Percentiles rank a stretch among this genome's conserved stretches.
These are phyloP conservation scores for Epichloe festucae DNA, from an alignment of 2,329 filamentous ascomycete genomes.

Conservation along the genomic window DNA sequence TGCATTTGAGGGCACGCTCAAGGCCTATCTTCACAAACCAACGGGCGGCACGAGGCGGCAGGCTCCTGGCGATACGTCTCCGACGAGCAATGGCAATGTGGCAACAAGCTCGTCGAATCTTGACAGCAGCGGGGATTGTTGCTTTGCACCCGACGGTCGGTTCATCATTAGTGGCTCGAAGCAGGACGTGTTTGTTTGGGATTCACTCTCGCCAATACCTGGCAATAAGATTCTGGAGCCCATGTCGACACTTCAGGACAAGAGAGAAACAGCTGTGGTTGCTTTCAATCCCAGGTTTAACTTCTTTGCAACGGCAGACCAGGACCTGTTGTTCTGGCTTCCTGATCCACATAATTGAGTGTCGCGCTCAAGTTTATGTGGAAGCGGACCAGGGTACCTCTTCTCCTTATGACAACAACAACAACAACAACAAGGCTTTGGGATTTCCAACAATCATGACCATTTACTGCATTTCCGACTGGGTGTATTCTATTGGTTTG, in stretches of 20 bases:
- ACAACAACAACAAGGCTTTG: not conserved
- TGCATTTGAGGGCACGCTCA: conserved; percentile 72
- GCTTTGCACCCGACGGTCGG: conserved; percentile 79
- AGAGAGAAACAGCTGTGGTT: conserved; percentile 58
- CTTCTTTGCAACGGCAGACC: conserved; percentile 80
- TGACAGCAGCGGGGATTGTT: conserved; percentile 63
- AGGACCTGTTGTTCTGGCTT: conserved; percentile 68
- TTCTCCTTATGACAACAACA: not conserved
- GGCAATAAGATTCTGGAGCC: conserved; percentile 50
- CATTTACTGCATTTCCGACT: not conserved
- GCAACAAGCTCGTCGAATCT: conserved; percentile 25
- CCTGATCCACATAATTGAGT: conserved; percentile 44
- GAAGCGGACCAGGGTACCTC: not conserved
- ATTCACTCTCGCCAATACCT: conserved; percentile 47
- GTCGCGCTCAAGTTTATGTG: not conserved
- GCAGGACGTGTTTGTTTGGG: conserved; percentile 74
- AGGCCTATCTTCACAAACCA: conserved; percentile 54
- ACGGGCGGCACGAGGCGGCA: conserved; percentile 39
- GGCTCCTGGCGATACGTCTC: conserved; percentile 37
- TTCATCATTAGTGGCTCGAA: conserved; percentile 74
- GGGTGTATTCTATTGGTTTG: not conserved
- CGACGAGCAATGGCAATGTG: conserved; percentile 10
- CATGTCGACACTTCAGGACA: conserved; percentile 49
- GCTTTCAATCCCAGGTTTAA: conserved; percentile 88
- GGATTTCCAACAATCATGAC: not conserved